These are phyloP conservation scores for Imleria badia DNA, from an alignment of 768 basidiomycete genomes.

Conservation along the genomic window DNA sequence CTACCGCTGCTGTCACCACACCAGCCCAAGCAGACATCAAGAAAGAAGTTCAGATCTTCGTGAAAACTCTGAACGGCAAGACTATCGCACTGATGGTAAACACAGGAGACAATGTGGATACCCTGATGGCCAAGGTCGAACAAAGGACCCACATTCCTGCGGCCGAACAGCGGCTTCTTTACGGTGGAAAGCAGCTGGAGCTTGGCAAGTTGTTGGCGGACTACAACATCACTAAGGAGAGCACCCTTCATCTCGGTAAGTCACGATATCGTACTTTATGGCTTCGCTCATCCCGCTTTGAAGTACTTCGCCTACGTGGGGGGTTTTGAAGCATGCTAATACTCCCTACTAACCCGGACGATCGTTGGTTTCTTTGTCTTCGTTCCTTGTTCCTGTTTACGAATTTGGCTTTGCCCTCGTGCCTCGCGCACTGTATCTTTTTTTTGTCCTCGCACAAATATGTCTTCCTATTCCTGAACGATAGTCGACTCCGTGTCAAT, in stretches of 20 bases:
- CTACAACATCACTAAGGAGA: neutral
- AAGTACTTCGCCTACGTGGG: neutral
- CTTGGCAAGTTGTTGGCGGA: neutral
- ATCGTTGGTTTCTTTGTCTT: too few relatives aligned
- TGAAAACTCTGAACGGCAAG: neutral
- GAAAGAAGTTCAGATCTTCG: neutral
- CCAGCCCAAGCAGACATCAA: neutral
- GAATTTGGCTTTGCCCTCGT: too few relatives aligned
- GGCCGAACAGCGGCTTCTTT: neutral
- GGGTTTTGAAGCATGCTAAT: too few relatives aligned
- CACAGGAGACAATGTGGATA: neutral
- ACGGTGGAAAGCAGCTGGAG: neutral
- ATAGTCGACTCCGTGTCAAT: too few relatives aligned
- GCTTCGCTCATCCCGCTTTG: neutral
- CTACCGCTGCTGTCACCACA: neutral
- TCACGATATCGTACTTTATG: neutral
- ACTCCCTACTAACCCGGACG: too few relatives aligned
- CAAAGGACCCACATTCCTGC: neutral
- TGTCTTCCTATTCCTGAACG: too few relatives aligned
- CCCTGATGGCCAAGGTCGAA: neutral
- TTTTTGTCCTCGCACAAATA: too few relatives aligned
- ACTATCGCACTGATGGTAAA: neutral
- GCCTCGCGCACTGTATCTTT: too few relatives aligned
- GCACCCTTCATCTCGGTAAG: neutral
- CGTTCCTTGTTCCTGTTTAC: too few relatives aligned